Conservation (phyloP, 495 filamentous ascomycete species). For the Venustampulla echinocandica region DNA sequence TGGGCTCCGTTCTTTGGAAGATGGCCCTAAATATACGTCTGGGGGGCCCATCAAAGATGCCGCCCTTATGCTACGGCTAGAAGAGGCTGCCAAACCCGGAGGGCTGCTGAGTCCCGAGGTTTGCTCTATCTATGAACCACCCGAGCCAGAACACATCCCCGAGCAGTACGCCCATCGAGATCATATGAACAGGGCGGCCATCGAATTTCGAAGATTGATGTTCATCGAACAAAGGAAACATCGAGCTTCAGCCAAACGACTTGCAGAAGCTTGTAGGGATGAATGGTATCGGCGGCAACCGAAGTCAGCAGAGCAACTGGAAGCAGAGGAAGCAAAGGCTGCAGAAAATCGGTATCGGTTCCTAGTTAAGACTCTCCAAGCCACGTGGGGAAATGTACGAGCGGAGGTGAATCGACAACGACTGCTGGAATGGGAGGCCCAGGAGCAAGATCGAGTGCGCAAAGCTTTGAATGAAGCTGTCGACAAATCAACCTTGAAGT, state of each 20-base stretch:
- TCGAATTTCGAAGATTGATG: conserved; percentile 72
- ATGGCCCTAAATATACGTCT: conserved; percentile 43
- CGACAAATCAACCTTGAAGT: conserved; percentile 54
- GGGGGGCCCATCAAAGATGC: conserved; percentile 46
- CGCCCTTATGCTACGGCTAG: conserved; percentile 47
- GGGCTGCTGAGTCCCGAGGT: conserved; percentile 62
- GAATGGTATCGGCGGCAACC: conserved; percentile 59
- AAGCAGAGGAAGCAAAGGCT: conserved; percentile 44
- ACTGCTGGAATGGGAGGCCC: conserved; percentile 70
- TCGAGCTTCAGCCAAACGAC: conserved; percentile 50
- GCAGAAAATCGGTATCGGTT: conserved; percentile 52
- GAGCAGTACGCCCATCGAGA: conserved; percentile 78
- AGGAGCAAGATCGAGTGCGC: conserved; percentile 73
- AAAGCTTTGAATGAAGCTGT: conserved; percentile 77
- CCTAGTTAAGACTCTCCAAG: conserved; percentile 58
- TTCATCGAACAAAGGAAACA: conserved; percentile 69
- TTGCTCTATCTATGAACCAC: conserved; percentile 68
- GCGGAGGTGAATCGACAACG: conserved; percentile 65
- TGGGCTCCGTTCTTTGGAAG: conserved; percentile 44
- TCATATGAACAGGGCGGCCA: conserved; percentile 71
- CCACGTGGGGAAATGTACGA: conserved; percentile 71
- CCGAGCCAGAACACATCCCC: conserved; percentile 66
- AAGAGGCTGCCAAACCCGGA: conserved; percentile 61
- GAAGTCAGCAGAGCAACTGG: conserved; percentile 61
- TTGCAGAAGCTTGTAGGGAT: conserved; percentile 50